Conservation (phyloP, 495 filamentous ascomycete species). For the Aspergillus coremiiformis region DNA sequence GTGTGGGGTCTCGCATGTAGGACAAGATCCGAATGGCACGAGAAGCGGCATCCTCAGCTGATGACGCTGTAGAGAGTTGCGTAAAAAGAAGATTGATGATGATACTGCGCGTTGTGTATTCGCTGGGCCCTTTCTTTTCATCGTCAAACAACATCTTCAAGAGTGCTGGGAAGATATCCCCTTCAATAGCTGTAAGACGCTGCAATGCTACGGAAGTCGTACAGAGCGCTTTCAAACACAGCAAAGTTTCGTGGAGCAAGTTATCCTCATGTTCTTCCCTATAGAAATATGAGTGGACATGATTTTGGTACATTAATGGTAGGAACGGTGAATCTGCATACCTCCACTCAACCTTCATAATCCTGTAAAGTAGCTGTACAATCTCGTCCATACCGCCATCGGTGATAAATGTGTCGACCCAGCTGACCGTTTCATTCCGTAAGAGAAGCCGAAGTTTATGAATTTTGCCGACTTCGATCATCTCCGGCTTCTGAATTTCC, state of each 20-base stretch:
- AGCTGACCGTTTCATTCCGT: conserved; percentile 88
- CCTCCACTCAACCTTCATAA: conserved; percentile 95
- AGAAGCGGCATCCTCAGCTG: conserved; percentile 41
- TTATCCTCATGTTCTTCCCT: conserved; percentile 96
- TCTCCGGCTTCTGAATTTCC: conserved; percentile 68
- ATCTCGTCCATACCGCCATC: conserved; percentile 91
- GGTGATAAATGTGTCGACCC: conserved; percentile 86
- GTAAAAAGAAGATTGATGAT: conserved; percentile 82
- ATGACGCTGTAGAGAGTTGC: conserved; percentile 57
- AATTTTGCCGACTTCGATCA: conserved; percentile 83
- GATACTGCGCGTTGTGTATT: conserved; percentile 85
- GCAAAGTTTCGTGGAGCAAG: conserved; percentile 81
- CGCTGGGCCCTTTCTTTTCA: conserved; percentile 92
- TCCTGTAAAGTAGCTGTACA: conserved; percentile 75
- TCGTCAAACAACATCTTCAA: conserved; percentile 89
- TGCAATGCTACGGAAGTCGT: conserved; percentile 79
- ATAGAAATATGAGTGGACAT: conserved; percentile 15
- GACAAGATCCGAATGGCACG: conserved; percentile 62
- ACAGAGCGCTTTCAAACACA: conserved; percentile 91
- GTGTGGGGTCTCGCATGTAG: conserved; percentile 75
- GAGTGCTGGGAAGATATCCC: conserved; percentile 76
- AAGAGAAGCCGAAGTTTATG: conserved; percentile 89
- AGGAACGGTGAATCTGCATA: conserved; percentile 34
- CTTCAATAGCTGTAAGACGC: conserved; percentile 72
- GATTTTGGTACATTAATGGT: not conserved